Evolutionary conservation across 169 alveolate species (phyloP).

Genomic region (Perkinsus marinus): DNA sequence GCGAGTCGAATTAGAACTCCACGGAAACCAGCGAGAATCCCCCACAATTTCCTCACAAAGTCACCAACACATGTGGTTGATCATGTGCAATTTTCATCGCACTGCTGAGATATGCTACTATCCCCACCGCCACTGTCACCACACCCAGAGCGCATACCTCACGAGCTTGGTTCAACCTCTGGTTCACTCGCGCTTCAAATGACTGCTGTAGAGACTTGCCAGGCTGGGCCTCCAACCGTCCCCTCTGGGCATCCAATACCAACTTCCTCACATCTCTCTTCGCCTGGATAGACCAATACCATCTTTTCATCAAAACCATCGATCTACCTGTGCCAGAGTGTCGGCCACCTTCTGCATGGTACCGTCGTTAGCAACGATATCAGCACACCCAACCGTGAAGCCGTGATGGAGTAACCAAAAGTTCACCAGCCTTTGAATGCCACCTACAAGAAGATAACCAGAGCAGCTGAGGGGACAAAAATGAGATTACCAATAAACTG

Average conservation of each 20-base stretch:
- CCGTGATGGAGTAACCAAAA: slow-evolving; percentile 92
- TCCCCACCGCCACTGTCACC: background rate
- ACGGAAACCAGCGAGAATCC: too few species aligned
- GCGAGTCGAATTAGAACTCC: too few species aligned
- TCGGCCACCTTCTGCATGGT: slow-evolving; percentile 73
- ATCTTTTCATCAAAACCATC: background rate
- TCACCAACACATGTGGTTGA: too few species aligned
- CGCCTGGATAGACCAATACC: slow-evolving; percentile 8
- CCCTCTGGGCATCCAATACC: slow-evolving; percentile 79
- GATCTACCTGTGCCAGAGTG: slow-evolving; percentile 46
- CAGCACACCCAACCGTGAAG: slow-evolving; percentile 96
- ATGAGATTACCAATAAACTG: slow-evolving; percentile 70
- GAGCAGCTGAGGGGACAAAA: background rate
- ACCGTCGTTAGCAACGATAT: slow-evolving; percentile 85
- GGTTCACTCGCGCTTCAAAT: slow-evolving; percentile 92
- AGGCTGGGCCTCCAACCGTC: slow-evolving; percentile 92
- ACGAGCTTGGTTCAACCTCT: slow-evolving; percentile 87
- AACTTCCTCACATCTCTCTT: slow-evolving; percentile 62
- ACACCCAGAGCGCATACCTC: slow-evolving; percentile 34
- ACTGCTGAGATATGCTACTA: too few species aligned
- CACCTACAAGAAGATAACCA: background rate
- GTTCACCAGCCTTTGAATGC: slow-evolving; percentile 84
- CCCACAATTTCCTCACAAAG: too few species aligned
- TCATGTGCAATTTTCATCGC: too few species aligned
- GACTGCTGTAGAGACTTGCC: slow-evolving; percentile 94